Percentiles rank a stretch among this genome's conserved stretches.
These are phyloP conservation scores for Chara braunii DNA, from an alignment of 139 green algal species.

Conservation along the genomic window DNA sequence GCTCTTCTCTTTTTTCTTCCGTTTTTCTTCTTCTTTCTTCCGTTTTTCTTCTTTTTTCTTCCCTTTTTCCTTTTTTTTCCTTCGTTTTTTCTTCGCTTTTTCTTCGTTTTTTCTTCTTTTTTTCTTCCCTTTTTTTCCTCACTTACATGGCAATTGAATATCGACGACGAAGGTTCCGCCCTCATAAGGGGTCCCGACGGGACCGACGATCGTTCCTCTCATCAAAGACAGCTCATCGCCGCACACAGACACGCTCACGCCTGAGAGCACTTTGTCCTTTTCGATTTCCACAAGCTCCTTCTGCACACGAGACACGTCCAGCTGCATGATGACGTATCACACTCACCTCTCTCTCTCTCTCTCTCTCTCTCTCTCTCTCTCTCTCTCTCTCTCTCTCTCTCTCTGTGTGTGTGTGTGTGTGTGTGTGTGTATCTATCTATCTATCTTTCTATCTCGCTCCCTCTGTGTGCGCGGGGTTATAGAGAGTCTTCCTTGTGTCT, in stretches of 20 bases:
- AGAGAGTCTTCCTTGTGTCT: constrained; percentile 1
- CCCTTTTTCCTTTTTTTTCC: too few relatives aligned
- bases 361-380: constrained; percentile 3
- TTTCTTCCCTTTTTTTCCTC: too few relatives aligned
- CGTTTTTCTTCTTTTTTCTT: too few relatives aligned
- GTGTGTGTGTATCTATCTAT: not conserved
- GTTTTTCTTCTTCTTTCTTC: too few relatives aligned
- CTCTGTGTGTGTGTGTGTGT: not conserved
- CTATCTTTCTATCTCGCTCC: constrained; percentile 1
- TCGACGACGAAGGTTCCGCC: constrained; percentile 58
- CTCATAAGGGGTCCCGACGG: constrained; percentile 53
- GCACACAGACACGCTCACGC: constrained; percentile 12
- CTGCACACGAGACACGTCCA: constrained; percentile 21
- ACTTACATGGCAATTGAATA: constrained; percentile 64
- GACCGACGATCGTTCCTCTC: constrained; percentile 25
- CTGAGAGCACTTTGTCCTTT: constrained; percentile 13
- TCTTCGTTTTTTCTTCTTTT: too few relatives aligned
- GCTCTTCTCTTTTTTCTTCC: too few relatives aligned
- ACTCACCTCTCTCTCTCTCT: constrained; percentile 12
- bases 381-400: constrained; percentile 11
- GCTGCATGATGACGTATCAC: constrained; percentile 10
- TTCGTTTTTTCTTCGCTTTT: too few relatives aligned
- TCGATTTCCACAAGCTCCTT: constrained; percentile 28
- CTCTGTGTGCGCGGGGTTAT: not conserved
- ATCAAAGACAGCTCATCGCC: constrained; percentile 25